phyloP scores from a whole-genome alignment of 805 yeast species.

The Candida silvicultrix region DNA sequence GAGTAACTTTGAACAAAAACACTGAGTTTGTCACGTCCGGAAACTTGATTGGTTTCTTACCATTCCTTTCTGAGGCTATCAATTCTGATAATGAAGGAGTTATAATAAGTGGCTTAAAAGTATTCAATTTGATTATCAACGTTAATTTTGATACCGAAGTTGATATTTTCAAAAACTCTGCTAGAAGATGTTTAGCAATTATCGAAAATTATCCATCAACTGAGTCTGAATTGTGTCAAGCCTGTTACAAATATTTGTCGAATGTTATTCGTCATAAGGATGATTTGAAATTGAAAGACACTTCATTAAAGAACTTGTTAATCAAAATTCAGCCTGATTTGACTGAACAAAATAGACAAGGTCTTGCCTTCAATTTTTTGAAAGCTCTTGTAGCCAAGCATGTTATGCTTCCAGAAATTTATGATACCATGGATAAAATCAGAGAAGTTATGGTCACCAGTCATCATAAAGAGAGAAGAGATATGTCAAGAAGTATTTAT shows the following conservation, averaged over 20 bases:
- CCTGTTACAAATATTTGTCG: slow-evolving; percentile 68
- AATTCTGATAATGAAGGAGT: slow-evolving; percentile 71
- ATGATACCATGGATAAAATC: slow-evolving; percentile 79
- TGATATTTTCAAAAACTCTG: slow-evolving; percentile 49
- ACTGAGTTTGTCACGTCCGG: slow-evolving; percentile 49
- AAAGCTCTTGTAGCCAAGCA: slow-evolving; percentile 72
- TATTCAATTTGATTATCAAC: slow-evolving; percentile 43
- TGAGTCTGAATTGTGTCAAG: slow-evolving; percentile 72
- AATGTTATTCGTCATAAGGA: slow-evolving; percentile 64
- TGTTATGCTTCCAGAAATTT: slow-evolving; percentile 77
- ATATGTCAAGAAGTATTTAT: slow-evolving; percentile 75
- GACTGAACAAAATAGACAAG: slow-evolving; percentile 84
- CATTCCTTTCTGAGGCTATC: slow-evolving; percentile 57
- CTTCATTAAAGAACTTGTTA: slow-evolving; percentile 68
- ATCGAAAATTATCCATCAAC: slow-evolving; percentile 76
- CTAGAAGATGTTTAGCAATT: slow-evolving; percentile 53
- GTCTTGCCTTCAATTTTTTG: slow-evolving; percentile 79
- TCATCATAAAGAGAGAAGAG: slow-evolving; percentile 76
- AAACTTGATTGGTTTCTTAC: slow-evolving; percentile 68
- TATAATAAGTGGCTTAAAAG: slow-evolving; percentile 58
- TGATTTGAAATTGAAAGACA: slow-evolving; percentile 57
- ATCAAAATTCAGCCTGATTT: slow-evolving; percentile 76
- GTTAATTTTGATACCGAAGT: slow-evolving; percentile 21
- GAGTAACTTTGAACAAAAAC: slow-evolving; percentile 64
- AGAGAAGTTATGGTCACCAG: slow-evolving; percentile 85